Evolutionary conservation across 202 grass and related monocot species (phyloP).

Genomic region (Zizania palustris): DNA sequence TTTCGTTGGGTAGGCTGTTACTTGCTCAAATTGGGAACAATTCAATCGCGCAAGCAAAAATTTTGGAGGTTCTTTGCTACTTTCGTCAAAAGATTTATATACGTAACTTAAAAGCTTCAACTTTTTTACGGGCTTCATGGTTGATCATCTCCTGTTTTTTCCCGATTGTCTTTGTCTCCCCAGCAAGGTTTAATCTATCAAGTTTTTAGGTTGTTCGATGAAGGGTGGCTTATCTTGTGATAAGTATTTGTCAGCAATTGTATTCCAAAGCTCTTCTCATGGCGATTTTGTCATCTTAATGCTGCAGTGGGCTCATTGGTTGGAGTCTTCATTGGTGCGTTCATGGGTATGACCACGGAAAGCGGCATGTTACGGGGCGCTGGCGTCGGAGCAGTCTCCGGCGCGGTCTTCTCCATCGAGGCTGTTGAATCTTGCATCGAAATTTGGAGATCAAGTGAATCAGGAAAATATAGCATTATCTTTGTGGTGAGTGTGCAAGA

Average conservation of each 20-base stretch:
- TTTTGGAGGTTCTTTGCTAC: constrained; percentile 16
- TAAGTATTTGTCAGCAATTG: background rate
- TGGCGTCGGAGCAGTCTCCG: constrained; percentile 72
- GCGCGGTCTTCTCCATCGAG: constrained; percentile 82
- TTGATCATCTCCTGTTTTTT: background rate
- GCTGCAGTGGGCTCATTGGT: constrained; percentile 67
- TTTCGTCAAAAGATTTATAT: constrained; percentile 3
- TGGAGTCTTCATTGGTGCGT: constrained; percentile 70
- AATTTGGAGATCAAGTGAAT: constrained; percentile 78
- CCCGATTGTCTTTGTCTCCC: no score
- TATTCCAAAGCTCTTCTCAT: background rate
- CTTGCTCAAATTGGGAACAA: constrained; percentile 39
- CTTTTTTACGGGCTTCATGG: background rate
- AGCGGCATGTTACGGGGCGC: constrained; percentile 70
- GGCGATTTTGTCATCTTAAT: constrained; percentile 13
- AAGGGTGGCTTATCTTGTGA: background rate
- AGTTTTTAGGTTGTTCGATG: no score
- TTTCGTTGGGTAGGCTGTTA: background rate
- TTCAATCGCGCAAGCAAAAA: constrained; percentile 11
- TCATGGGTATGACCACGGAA: constrained; percentile 76
- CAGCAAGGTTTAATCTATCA: no score
- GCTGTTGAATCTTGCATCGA: constrained; percentile 80
- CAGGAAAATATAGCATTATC: constrained; percentile 73
- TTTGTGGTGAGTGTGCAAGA: constrained; percentile 61
- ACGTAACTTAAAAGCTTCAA: background rate